These are phyloP conservation scores for Herpetomonas muscarum DNA, from an alignment of 208 protist genomes.

Conservation along the genomic window DNA sequence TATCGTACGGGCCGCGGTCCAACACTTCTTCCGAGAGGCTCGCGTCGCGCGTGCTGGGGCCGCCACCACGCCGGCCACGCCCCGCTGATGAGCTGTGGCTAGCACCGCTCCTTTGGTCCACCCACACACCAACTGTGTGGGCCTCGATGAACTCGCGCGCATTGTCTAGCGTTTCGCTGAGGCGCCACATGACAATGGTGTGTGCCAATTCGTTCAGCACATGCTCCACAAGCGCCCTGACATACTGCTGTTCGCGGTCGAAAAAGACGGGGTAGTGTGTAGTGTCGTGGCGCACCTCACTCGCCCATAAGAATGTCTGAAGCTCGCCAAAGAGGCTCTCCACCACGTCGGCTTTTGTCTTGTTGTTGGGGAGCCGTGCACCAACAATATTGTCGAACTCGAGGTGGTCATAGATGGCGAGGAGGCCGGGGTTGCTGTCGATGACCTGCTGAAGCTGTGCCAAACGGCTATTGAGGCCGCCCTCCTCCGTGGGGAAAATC, in stretches of 20 bases:
- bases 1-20: not conserved
- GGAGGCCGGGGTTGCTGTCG: constrained; percentile 71
- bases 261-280: constrained; percentile 24
- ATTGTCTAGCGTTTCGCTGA: constrained; percentile 52
- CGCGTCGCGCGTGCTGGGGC: not conserved
- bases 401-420: constrained; percentile 82
- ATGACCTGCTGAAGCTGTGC: constrained; percentile 50
- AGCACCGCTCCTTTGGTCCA: not conserved
- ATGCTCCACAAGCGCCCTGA: constrained; percentile 62
- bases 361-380: constrained; percentile 52
- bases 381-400: constrained; percentile 55
- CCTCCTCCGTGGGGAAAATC: constrained; percentile 57
- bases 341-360: constrained; percentile 81
- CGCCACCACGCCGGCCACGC: not conserved
- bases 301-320: constrained; percentile 66
- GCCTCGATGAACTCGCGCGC: constrained; percentile 13
- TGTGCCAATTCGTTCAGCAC: constrained; percentile 74
- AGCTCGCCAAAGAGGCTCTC: constrained; percentile 84
- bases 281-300: constrained; percentile 24
- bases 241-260: constrained; percentile 25
- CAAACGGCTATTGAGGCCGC: constrained; percentile 27
- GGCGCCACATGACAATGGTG: constrained; percentile 68
- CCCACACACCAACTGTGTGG: not conserved
- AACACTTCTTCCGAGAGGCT: not conserved
- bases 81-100: not conserved